Evolutionary conservation across 208 protist species (phyloP).

Genomic region (Leishmania amazonensis): DNA sequence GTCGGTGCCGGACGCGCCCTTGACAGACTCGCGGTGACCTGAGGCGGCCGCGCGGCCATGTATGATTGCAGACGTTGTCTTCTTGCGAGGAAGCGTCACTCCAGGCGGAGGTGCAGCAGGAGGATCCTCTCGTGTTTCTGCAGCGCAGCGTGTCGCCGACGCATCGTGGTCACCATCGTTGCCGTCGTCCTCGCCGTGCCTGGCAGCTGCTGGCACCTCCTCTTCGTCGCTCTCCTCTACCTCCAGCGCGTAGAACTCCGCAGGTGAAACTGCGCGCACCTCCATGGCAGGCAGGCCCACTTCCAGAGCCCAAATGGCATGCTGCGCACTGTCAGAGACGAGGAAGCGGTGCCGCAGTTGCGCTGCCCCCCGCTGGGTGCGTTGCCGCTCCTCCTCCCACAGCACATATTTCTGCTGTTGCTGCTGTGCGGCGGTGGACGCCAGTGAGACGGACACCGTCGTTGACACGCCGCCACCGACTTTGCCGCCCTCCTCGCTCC

Average conservation of each 20-base stretch:
- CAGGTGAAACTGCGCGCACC: constrained; percentile 27
- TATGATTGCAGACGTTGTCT: constrained; percentile 5
- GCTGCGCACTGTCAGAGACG: constrained; percentile 41
- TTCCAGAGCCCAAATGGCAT: constrained; percentile 73
- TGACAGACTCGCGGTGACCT: not conserved
- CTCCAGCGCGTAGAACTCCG: constrained; percentile 23
- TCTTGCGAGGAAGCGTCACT: constrained; percentile 14
- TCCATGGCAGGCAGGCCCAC: constrained; percentile 31
- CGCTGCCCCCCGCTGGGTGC: constrained; percentile 8
- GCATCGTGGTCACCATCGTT: not conserved
- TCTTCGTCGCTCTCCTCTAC: constrained; percentile 2
- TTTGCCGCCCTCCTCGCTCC: not conserved
- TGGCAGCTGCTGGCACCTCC: not conserved
- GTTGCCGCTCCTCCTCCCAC: constrained; percentile 31
- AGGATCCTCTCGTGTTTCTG: not conserved
- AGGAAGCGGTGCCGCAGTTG: constrained; percentile 54
- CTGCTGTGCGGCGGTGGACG: not conserved
- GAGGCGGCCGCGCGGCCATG: not conserved
- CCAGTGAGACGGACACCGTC: not conserved
- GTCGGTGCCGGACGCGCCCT: not conserved
- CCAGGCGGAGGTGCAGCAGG: not conserved
- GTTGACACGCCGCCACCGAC: not conserved
- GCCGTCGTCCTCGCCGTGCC: not conserved
- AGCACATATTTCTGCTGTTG: constrained; percentile 8
- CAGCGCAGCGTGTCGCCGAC: not conserved